phyloP scores from a whole-genome alignment of 495 filamentous ascomycete species.

The Chaetomidium leptoderma region DNA sequence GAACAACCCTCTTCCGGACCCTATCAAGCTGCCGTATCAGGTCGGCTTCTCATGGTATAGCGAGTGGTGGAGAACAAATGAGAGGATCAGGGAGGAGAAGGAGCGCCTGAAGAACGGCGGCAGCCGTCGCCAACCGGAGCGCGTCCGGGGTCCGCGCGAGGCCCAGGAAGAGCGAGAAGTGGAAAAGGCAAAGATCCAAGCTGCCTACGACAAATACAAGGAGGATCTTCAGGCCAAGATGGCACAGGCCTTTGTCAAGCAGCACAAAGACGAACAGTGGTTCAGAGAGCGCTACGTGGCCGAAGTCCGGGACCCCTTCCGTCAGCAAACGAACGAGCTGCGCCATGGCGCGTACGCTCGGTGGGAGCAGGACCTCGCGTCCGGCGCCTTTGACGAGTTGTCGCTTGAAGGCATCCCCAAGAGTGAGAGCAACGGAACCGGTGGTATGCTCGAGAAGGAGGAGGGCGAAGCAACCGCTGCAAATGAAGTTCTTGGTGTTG shows the following conservation, averaged over 20 bases:
- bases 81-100: slow-evolving; percentile 79
- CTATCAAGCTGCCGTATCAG: slow-evolving; percentile 80
- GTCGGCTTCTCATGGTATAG: slow-evolving; percentile 96
- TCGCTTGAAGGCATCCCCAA: slow-evolving; percentile 94
- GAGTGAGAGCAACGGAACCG: slow-evolving; percentile 81
- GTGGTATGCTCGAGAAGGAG: slow-evolving; percentile 86
- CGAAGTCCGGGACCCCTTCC: slow-evolving; percentile 67
- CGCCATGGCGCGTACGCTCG: slow-evolving; percentile 68
- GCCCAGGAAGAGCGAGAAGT: slow-evolving; percentile 79
- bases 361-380: slow-evolving; percentile 80
- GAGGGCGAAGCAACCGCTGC: slow-evolving; percentile 87
- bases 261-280: slow-evolving; percentile 93
- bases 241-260: slow-evolving; percentile 79
- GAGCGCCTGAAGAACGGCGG: slow-evolving; percentile 73
- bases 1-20: slow-evolving; percentile 73
- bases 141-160: slow-evolving; percentile 70
- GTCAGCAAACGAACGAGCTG: slow-evolving; percentile 65
- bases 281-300: slow-evolving; percentile 93
- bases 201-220: slow-evolving; percentile 90
- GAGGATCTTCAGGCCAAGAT: slow-evolving; percentile 89
- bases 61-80: slow-evolving; percentile 91
- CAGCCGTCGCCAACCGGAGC: slow-evolving; percentile 63
- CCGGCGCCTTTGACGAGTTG: slow-evolving; percentile 86
- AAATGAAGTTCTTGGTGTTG: slow-evolving; percentile 87
- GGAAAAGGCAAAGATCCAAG: slow-evolving; percentile 84